Percentiles rank a stretch among this genome's conserved stretches.
Evolutionary conservation across 164 flowering plant genomes (phyloP).

Genomic region (Taxillus chinensis): DNA sequence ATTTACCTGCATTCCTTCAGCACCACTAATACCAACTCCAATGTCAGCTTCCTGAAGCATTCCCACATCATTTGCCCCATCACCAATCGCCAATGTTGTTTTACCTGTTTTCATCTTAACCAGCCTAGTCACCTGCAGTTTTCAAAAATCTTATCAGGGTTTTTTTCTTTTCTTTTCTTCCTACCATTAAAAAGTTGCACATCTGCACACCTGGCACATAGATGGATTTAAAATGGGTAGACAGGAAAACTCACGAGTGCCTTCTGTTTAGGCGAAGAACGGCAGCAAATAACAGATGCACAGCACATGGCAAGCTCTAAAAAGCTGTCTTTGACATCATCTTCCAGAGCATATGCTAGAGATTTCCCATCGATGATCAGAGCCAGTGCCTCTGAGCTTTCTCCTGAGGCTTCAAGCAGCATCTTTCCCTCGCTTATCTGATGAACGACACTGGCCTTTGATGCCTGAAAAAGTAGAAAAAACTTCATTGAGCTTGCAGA

Average conservation of each 20-base stretch:
- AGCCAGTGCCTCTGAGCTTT: conserved; percentile 36
- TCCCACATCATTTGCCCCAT: conserved; percentile 84
- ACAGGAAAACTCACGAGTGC: conserved; percentile 30
- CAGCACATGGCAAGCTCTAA: conserved; percentile 46
- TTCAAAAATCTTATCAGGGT: background rate
- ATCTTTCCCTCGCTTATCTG: conserved; percentile 28
- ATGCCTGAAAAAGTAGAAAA: conserved; percentile 22
- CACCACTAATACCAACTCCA: conserved; percentile 72
- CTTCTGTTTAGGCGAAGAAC: conserved; percentile 59
- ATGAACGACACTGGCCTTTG: conserved; percentile 27
- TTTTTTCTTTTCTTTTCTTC: too few relatives aligned
- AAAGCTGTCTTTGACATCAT: conserved; percentile 37
- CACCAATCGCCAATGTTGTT: conserved; percentile 66
- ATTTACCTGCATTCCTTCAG: conserved; percentile 74
- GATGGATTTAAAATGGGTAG: background rate
- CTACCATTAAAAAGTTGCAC: too few relatives aligned
- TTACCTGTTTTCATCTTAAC: conserved; percentile 42
- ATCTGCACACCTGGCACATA: background rate
- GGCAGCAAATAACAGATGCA: conserved; percentile 56
- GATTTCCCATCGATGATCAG: conserved; percentile 56
- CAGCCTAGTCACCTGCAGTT: conserved; percentile 49
- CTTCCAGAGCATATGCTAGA: conserved; percentile 40
- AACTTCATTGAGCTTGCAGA: too few relatives aligned
- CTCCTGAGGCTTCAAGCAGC: conserved; percentile 18
- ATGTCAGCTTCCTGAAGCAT: conserved; percentile 86